Evolutionary conservation across 2,329 filamentous ascomycete genomes (phyloP), one percentile per base, ranked within the genome.

Genomic region (Neonectria coccinea): DNA sequence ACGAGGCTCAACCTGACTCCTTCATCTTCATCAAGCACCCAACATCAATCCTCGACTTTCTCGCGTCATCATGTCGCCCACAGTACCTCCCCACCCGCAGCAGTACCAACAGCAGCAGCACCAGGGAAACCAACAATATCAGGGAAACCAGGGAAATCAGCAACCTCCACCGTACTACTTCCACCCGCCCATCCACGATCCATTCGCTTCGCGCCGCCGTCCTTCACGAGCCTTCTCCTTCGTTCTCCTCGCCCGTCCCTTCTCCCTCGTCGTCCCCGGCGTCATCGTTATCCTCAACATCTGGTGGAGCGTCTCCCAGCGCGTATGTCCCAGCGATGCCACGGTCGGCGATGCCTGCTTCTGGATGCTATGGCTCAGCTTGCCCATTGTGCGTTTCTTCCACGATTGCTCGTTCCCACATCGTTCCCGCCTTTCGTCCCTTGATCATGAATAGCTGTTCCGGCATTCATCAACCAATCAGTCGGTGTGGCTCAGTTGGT

Each of bases 261-360:
- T 73, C 41, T 57, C 66, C 11, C 60, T 75, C 58, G 57, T 75
- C 16, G 64, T 73, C 12, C 60, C 76, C 2, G 79, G 78, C 7
- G 60, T 79, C 12, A 79, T 80, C 29, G 77, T 85, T 52, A 59
- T 79, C 29, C 69, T 84, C 16, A 73, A 84, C 11, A 66, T 89
- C 10, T 84, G 73, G 73, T 75, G 73, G 73, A 73, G 71, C 52
- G 48, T 71, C 11, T 56, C 64, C 11, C 62, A 67, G 3, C 62
- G 65, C n/a, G 55, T 67, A 11, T 75, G 73, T 52, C 69, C 72
- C 0, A 52, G 27, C 12, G 53, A 64, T 56, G 69, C 61, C 3
- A 39, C 33, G 6, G 57, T 65, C 6, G 62, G 58, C 8, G 57
- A 68, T n/a, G 25, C 53, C 3, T 75, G 73, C 54, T 73, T 68